Evolutionary conservation across 257 asterid species (phyloP), one percentile per base, ranked within the genome.

Genomic region (Euphrasia confusa): DNA sequence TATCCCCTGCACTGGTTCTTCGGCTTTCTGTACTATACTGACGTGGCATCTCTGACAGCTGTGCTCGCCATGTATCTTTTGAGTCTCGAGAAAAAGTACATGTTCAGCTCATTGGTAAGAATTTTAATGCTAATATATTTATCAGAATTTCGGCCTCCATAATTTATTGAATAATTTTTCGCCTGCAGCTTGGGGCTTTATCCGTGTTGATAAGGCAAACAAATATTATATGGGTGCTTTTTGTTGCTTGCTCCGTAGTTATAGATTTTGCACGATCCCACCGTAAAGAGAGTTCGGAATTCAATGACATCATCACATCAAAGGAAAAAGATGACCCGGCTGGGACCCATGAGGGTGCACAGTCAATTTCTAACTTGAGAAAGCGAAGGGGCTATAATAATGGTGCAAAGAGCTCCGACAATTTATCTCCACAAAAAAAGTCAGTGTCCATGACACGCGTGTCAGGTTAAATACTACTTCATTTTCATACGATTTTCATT

Each of bases 1-100:
- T 93, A 89, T 77, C 99, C 96, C 39, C 83, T 93, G 58, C 99
- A 89, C 72, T 93, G 99, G 99, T 93, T 93, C 90, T 93, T 84
- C 82, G 69, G 81, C 63, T 89, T 76, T 78, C 84, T 89, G 24
- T 93, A 89, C 73, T 89, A 93, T 68, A 93, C 99, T 54, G 97
- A 93, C 58, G 93, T 89, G 71, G 95, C 95, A 42, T 93, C 99
- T 39, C 75, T 89, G 68, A 84, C 96, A 44, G 83, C 95, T 57
- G 92, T 93, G 30, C 89, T 93, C 68, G 95, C 88, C 60, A 78
- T 88, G 81, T 87, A 86, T 72, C 95, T 89, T 57, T 58, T 83
- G 66, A 55, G 67, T 63, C 71, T 93, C 87, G 86, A 83, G 85
- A 79, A 83, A 77, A 84, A 84, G 45, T 82, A 83, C 79, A 61